Base-by-base conservation (phyloP, 768 basidiomycete genomes). In the Goffeauzyma gilvescens region DNA sequence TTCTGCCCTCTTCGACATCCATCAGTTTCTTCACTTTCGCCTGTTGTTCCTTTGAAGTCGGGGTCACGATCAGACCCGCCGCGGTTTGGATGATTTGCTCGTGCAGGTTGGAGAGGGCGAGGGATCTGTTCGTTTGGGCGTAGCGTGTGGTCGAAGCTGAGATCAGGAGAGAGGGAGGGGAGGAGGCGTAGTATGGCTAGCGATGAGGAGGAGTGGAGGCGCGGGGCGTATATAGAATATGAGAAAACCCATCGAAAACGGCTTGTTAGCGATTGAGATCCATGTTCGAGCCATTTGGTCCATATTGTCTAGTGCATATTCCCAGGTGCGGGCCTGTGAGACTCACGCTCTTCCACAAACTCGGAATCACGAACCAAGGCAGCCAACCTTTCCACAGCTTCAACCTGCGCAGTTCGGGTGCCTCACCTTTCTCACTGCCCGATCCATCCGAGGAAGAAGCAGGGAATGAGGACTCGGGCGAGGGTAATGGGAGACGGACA, bases 151-250 rank as follows among this genome's bases (percentile, higher is more conserved):
- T 21, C 31, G 58, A 58, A 21, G 55, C 48, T 15, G 55, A 35
- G 23, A 63, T 41, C 2, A 56, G 53, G 17, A 63, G 27, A 4
- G 51, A 45, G 6, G 55, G 57, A 5, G 57, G 56, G 20, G 37
- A 45, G 15, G 54, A 22, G 25, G 51, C 41, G 41, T 55, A 63
- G 48, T 56, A 47, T 25, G 56, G 52, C 61, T 63, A n/a, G n/a
- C n/a, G n/a, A n/a, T n/a, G n/a, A n/a, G n/a, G n/a, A n/a, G n/a
- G n/a, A n/a, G n/a, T n/a, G n/a, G n/a, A n/a, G n/a, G n/a, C n/a
- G n/a, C n/a, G n/a, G n/a, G n/a, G n/a, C n/a, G n/a, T n/a, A n/a
- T n/a, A n/a, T n/a, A n/a, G n/a, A n/a, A n/a, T n/a, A n/a, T n/a
- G n/a, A n/a, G n/a, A n/a, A n/a, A n/a, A n/a, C n/a, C n/a, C n/a